phyloP scores from a whole-genome alignment of 441 rosid species.

The Populus hybrid region DNA sequence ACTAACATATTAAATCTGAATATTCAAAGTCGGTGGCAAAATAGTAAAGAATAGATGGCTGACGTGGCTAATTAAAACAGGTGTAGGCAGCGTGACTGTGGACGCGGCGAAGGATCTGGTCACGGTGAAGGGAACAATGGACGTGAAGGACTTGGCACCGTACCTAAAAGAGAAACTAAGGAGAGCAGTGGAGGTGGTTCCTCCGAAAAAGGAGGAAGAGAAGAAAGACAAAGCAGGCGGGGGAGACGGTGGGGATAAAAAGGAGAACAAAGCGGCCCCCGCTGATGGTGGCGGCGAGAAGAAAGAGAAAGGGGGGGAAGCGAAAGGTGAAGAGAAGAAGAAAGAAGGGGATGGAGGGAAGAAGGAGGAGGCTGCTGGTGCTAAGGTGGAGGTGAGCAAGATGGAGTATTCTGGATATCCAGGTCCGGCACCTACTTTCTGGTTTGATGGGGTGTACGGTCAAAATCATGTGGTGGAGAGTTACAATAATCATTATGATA shows the following conservation, averaged over 20 bases:
- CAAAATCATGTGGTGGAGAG: neutral
- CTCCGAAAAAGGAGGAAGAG: constrained; percentile 48
- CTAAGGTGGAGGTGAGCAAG: constrained; percentile 58
- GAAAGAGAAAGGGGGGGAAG: constrained; percentile 22
- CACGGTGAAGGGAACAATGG: constrained; percentile 69
- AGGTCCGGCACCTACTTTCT: constrained; percentile 28
- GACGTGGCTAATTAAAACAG: constrained; percentile 38
- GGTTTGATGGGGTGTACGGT: constrained; percentile 23
- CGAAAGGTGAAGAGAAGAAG: constrained; percentile 14
- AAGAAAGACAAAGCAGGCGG: constrained; percentile 30
- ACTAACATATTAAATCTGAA: neutral
- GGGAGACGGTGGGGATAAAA: constrained; percentile 30
- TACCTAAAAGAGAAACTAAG: constrained; percentile 55
- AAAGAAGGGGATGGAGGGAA: constrained; percentile 36
- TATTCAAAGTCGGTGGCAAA: neutral
- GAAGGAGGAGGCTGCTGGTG: constrained; percentile 34
- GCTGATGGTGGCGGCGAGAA: constrained; percentile 7
- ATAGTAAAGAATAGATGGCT: constrained; percentile 5
- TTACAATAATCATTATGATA: constrained; percentile 2
- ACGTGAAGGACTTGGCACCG: constrained; percentile 50
- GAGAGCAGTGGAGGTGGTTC: constrained; percentile 63
- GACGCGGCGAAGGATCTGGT: constrained; percentile 68
- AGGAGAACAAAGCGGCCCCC: constrained; percentile 15
- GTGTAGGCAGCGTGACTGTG: constrained; percentile 52
- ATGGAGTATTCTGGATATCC: constrained; percentile 50